phyloP scores from a whole-genome alignment of 208 protist genomes.

The Balamuthia mandrillaris region DNA sequence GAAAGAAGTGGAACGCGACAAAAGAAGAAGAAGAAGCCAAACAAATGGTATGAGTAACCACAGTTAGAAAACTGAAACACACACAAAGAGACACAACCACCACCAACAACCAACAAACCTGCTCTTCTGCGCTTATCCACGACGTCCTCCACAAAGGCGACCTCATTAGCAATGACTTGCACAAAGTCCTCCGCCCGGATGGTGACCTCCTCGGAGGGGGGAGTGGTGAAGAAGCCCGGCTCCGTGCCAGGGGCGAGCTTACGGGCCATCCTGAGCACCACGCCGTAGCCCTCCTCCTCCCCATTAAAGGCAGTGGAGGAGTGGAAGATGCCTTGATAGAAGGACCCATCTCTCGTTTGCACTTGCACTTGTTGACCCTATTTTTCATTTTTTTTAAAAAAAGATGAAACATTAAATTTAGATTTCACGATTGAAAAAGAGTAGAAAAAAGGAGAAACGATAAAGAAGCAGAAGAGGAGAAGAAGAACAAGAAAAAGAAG shows the following conservation, averaged over 20 bases:
- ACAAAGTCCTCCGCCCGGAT: background rate
- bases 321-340: slow-evolving; percentile 11
- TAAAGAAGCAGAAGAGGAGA: too few relatives aligned
- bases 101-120: background rate
- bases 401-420: too few relatives aligned
- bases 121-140: background rate
- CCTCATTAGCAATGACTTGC: background rate
- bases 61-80: too few relatives aligned
- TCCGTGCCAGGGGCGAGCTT: background rate
- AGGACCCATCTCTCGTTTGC: background rate
- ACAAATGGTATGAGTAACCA: too few relatives aligned
- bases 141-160: slow-evolving; percentile 5
- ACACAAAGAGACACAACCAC: too few relatives aligned
- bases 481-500: too few relatives aligned
- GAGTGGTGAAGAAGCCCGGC: background rate
- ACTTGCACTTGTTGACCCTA: slow-evolving; percentile 23
- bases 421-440: too few relatives aligned
- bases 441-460: too few relatives aligned
- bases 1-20: too few relatives aligned
- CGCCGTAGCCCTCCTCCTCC: slow-evolving; percentile 5
- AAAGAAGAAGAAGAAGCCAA: too few relatives aligned
- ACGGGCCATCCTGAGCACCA: slow-evolving; percentile 2
- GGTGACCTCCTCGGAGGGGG: background rate
- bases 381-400: too few relatives aligned
- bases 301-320: slow-evolving; percentile 1